These are phyloP conservation scores for Keqinozyma sinolaborantium DNA, from an alignment of 1,139 yeast genomes.

Conservation along the genomic window DNA sequence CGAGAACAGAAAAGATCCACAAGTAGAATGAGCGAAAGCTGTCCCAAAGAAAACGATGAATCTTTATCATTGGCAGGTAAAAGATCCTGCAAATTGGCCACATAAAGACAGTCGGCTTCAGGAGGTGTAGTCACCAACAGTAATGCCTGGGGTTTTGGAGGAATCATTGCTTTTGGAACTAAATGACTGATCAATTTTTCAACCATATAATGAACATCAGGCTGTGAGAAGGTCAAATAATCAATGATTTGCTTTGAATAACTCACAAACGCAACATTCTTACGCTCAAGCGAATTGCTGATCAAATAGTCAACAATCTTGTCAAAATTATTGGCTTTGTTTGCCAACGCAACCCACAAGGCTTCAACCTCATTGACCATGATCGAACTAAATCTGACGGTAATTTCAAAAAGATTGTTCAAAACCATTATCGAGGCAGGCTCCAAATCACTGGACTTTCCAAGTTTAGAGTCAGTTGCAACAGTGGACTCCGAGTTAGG, in stretches of 20 bases:
- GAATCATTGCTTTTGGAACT: slow-evolving; percentile 86
- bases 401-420: slow-evolving; percentile 78
- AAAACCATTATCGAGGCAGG: slow-evolving; percentile 73
- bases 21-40: slow-evolving; percentile 76
- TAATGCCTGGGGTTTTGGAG: slow-evolving; percentile 47
- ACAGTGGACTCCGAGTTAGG: slow-evolving; percentile 3
- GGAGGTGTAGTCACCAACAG: not conserved
- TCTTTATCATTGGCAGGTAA: slow-evolving; percentile 63
- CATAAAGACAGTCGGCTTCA: slow-evolving; percentile 53
- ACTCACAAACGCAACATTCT: slow-evolving; percentile 73
- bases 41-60: slow-evolving; percentile 83
- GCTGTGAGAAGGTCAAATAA: slow-evolving; percentile 59
- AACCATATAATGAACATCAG: slow-evolving; percentile 54
- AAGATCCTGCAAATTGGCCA: slow-evolving; percentile 64
- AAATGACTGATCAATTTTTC: slow-evolving; percentile 66
- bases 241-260: slow-evolving; percentile 79
- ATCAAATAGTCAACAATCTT: slow-evolving; percentile 71
- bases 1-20: slow-evolving; percentile 74
- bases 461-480: slow-evolving; percentile 5
- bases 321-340: slow-evolving; percentile 63
- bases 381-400: slow-evolving; percentile 68
- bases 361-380: slow-evolving; percentile 89
- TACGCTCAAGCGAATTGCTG: slow-evolving; percentile 63
- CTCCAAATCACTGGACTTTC: slow-evolving; percentile 21
- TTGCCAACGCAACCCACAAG: slow-evolving; percentile 89